Base-by-base conservation (phyloP, 1,284 basidiomycete species). In the Cryptococcus jaspeensis region DNA sequence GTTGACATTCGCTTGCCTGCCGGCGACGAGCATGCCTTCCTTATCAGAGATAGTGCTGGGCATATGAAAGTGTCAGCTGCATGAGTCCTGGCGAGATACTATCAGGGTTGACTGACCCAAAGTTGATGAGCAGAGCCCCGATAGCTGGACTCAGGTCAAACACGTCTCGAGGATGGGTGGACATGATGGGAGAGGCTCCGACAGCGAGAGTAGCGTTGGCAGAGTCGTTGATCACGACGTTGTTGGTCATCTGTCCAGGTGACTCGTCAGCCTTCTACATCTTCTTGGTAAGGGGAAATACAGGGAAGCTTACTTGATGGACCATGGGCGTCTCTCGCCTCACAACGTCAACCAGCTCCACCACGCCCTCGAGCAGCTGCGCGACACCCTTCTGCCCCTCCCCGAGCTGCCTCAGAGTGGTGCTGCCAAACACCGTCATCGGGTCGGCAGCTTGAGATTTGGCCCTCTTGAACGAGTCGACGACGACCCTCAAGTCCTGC, bases 101-200 rank as follows among this genome's bases (percentile, higher is more conserved):
- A 13, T 12, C n/a, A 18, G 6, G 13, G 41, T 15, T 16, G 2
- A 42, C 66, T 40, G 23, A 73, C 72, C 94, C 94, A 63, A 96
- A 90, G 76, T 98, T 98, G 63, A 97, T 80, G 11, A 98, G 82
- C 6, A 96, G 80, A 0, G 85, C 85, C 8, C 85, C 85, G 42
- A 84, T 84, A 25, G 87, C 83, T 15, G 80, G 80, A 51, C 85
- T 83, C 15, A 98, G 81, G 62, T 95, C 90, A 25, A 84, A 82
- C 80, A 92, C 92, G 74, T 98, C 94, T 60, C 84, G 80, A 0
- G 87, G 83, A 37, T 87, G 85, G 32, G 87, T 87, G 5, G 91
- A 89, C 93, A 97, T 98, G 72, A 97, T 95, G 1, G 94, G 94
- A 52, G 90, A 92, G 13, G 87, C 91, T 36, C 90, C 89, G 5